Base-by-base conservation (phyloP, 257 asterid species). In the Handroanthus guayacan region DNA sequence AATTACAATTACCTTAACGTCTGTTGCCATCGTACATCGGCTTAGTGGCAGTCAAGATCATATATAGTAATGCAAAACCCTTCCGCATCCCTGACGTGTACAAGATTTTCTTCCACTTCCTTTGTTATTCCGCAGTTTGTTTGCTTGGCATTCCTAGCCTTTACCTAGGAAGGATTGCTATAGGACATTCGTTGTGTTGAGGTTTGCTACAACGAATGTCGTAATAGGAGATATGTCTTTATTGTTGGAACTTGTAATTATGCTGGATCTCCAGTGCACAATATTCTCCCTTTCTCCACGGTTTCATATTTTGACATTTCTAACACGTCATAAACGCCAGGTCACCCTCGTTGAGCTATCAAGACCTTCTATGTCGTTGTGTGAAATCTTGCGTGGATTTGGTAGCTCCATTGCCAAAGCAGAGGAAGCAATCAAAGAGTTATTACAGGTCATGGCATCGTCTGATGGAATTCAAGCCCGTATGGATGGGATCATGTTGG, bases 321-420 rank as follows among this genome's bases (percentile, higher is more conserved):
- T 65, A 54, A 74, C 18, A 47, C 41, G 36, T 38, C 58, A 48
- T 60, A 17, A 75, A 60, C 61, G 34, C 47, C 84, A 95, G 99
- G 99, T 91, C 48, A 86, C 92, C 41, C 87, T 92, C 62, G 89
- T 92, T 69, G 99, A 93, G 95, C 77, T 93, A 77, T 87, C 92
- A 31, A 91, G 80, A 69, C 97, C 98, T 70, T 90, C 97, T 0
- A 73, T 95, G 3, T 90, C 97, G 8, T 78, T 92, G 55, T 86
- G 91, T 2, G 92, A 89, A 74, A 45, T 91, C 74, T 79, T 93
- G 75, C 75, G 84, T 5, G 89, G 91, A 74, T 69, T 87, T 0
- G 93, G 98, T 41, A 83, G 79, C 81, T 82, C 94, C 67, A 13
- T 93, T 18, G 90, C 77, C 37, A 91, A 83, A 80, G 91, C 88